phyloP scores from a whole-genome alignment of 352 stramenopile species.

The Globisporangium nagaii region DNA sequence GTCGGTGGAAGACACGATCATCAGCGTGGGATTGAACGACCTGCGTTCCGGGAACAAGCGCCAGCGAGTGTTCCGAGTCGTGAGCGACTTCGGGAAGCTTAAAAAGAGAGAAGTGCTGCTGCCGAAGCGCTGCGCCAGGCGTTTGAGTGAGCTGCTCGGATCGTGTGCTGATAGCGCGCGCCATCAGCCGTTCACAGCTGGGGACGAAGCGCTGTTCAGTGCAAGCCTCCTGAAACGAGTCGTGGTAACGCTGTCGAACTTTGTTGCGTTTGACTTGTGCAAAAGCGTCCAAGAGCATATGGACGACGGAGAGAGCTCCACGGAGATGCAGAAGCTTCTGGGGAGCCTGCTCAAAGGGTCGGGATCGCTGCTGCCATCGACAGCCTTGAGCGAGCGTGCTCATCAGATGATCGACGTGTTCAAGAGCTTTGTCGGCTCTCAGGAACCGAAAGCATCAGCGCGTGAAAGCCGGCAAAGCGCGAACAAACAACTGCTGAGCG shows the following conservation, averaged over 20 bases:
- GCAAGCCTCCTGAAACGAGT: not conserved
- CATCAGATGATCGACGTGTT: not conserved
- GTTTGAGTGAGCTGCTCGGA: not conserved
- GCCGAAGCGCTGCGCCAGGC: not conserved
- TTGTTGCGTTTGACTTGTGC: conserved; percentile 1
- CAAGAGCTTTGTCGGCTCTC: not conserved
- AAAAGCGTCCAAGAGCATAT: not conserved
- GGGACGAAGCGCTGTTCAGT: not conserved
- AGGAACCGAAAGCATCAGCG: not conserved
- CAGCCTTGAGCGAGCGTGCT: not conserved
- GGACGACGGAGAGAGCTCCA: not conserved
- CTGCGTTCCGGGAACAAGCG: not conserved
- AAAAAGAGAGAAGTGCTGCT: not conserved
- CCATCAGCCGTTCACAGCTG: not conserved
- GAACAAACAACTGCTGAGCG: not conserved
- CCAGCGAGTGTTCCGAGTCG: not conserved
- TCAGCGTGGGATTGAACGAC: not conserved
- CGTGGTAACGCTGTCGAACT: not conserved
- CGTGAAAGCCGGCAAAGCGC: not conserved
- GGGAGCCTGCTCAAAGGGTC: not conserved
- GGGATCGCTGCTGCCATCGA: not conserved
- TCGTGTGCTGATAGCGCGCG: not conserved
- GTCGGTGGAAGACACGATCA: not conserved
- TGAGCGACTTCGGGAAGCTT: not conserved
- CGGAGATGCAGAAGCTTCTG: not conserved